Evolutionary conservation across 2,329 filamentous ascomycete genomes (phyloP).

Genomic region (Cryphonectria carpinicola): DNA sequence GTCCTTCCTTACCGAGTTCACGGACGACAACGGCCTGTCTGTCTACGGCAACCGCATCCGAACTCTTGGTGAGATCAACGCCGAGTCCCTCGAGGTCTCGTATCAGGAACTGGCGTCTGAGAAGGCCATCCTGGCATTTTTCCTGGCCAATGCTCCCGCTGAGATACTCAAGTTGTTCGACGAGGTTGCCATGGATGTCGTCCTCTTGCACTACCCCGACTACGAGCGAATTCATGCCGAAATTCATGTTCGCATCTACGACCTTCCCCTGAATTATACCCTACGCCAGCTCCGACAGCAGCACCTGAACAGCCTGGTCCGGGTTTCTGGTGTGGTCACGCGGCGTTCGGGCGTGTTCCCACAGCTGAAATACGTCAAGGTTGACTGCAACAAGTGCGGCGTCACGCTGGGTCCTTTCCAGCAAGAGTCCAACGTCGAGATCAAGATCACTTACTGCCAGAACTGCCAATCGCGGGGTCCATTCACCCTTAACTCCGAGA

Average conservation of each 20-base stretch:
- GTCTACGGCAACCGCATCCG: conserved; percentile 94
- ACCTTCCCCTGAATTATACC: conserved; percentile 92
- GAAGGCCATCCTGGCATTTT: conserved; percentile 94
- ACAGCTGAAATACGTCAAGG: conserved; percentile 97
- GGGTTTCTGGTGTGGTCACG: conserved; percentile 94
- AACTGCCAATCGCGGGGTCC: conserved; percentile 94
- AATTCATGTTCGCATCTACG: conserved; percentile 95
- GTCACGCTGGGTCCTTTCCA: conserved; percentile 93
- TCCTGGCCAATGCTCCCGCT: conserved; percentile 92
- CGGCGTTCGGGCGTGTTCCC: conserved; percentile 94
- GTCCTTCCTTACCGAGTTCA: conserved; percentile 94
- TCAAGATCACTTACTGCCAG: conserved; percentile 95
- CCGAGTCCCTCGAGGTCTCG: conserved; percentile 93
- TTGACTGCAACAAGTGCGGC: conserved; percentile 93
- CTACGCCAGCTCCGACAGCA: conserved; percentile 92
- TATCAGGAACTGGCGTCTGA: conserved; percentile 89
- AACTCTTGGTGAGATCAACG: conserved; percentile 95
- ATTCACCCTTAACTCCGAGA: conserved; percentile 94
- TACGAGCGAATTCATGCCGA: conserved; percentile 98
- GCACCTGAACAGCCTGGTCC: conserved; percentile 92
- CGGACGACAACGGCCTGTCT: conserved; percentile 83
- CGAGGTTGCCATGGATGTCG: conserved; percentile 94
- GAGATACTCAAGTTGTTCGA: conserved; percentile 97
- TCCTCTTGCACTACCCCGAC: conserved; percentile 93
- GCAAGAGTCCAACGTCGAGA: conserved; percentile 94